Percentiles rank a stretch among this genome's conserved stretches.
Conservation (phyloP, 306 rosid genomes). For the Parietaria judaica region DNA sequence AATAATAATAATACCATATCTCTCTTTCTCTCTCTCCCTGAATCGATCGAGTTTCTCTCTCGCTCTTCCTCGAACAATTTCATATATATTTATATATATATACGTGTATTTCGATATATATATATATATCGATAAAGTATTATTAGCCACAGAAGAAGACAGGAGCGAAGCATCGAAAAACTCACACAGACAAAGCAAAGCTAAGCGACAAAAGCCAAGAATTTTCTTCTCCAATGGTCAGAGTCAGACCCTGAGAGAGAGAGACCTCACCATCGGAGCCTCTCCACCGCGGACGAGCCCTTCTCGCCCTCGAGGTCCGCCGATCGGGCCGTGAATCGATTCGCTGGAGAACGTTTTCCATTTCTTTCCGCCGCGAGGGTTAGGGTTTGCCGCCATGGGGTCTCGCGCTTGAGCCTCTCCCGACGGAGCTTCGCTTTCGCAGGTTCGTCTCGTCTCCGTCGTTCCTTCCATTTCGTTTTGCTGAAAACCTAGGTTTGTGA, state of each 20-base stretch:
- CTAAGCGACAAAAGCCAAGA: too few relatives aligned
- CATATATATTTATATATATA: too few relatives aligned
- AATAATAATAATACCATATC: too few relatives aligned
- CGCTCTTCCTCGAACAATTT: too few relatives aligned
- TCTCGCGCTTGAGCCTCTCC: constrained; percentile 16
- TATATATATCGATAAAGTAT: too few relatives aligned
- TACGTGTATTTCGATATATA: too few relatives aligned
- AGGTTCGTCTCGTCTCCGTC: constrained; percentile 19
- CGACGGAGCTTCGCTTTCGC: constrained; percentile 35
- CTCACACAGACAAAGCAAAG: too few relatives aligned
- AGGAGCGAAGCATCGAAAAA: too few relatives aligned
- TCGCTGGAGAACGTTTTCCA: not conserved
- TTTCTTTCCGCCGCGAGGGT: not conserved
- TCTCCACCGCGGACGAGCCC: not conserved
- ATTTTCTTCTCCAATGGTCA: not conserved
- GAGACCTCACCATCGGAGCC: not conserved
- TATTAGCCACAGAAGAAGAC: too few relatives aligned
- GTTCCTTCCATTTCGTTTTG: too few relatives aligned
- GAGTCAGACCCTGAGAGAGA: constrained; percentile 3
- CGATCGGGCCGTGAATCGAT: not conserved
- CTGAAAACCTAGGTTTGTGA: not conserved
- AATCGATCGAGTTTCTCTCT: too few relatives aligned
- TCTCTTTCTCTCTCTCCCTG: too few relatives aligned
- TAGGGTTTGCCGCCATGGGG: constrained; percentile 17
- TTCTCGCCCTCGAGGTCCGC: not conserved